Base-by-base conservation (phyloP, 805 yeast species). In the Yamadazyma ubonensis region DNA sequence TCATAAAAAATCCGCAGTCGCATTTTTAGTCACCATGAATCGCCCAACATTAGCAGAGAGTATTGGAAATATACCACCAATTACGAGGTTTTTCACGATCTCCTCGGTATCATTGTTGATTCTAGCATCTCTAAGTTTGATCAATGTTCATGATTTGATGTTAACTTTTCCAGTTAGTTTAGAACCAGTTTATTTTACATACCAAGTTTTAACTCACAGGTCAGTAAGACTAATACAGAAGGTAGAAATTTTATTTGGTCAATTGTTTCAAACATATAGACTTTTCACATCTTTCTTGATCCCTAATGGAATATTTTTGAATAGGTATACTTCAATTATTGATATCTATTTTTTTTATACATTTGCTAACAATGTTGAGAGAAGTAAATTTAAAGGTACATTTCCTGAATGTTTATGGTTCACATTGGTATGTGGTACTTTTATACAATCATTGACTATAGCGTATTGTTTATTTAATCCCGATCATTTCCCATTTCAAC, bases 321-420 rank as follows among this genome's bases (percentile, higher is more conserved):
- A 56, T 19, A 59, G 57, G 19, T 44, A 62, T 12, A 45, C 44
- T 29, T 64, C 65, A 10, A 51, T 69, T 17, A 41, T 78, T 59
- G 80, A 76, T 44, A 67, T 77, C 9, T 79, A 79, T 53, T 71
- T 77, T 64, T 63, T 79, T 38, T 79, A 79, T 55, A 67, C 72
- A 8, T 78, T 75, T 57, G 74, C 82, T 31, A 70, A 71, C 47
- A 79, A 78, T 12, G 56, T 79, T 39, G 86, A 80, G 56, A 49
- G 52, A 54, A 64, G 74, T 51, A 46, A 79, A 63, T 65, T 80
- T 70, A 57, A 59, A 45, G 52, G 69, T 17, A 70, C 70, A 44
- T 60, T 73, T 32, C 77, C 81, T 0, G 85, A 80, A 54, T 79
- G 75, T 51, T 55, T 75, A 15, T 80, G 74, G 68, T 80, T 78